Conservation (phyloP, 192 early-diverging fungal species). For the Linderina pennispora region DNA sequence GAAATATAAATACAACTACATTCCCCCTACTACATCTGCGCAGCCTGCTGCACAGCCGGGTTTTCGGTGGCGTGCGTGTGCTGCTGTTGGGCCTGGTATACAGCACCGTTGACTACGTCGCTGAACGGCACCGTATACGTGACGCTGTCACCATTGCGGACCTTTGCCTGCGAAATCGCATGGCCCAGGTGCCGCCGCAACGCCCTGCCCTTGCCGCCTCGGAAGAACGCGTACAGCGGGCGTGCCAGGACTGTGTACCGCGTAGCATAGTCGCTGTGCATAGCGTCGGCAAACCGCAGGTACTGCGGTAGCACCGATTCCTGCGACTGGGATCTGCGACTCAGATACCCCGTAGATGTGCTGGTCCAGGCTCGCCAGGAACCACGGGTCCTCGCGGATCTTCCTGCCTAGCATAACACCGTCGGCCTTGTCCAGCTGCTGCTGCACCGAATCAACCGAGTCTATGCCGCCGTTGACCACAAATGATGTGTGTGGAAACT, state of each 20-base stretch:
- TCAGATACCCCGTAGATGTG: constrained; percentile 18
- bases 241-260: constrained; percentile 35
- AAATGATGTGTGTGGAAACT: constrained; percentile 52
- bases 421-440: constrained; percentile 47
- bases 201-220: constrained; percentile 21
- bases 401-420: constrained; percentile 71
- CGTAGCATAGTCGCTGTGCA: constrained; percentile 11
- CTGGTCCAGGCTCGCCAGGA: constrained; percentile 53
- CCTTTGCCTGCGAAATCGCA: constrained; percentile 1
- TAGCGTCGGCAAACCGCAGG: constrained; percentile 19
- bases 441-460: constrained; percentile 38
- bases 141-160: background rate
- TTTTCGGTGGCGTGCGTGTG: background rate
- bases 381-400: constrained; percentile 62
- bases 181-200: constrained; percentile 17
- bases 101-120: constrained; percentile 1
- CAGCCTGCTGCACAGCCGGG: background rate
- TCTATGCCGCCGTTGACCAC: constrained; percentile 65
- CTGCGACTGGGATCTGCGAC: constrained; percentile 1
- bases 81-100: constrained; percentile 1
- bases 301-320: constrained; percentile 18
- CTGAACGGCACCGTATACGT: constrained; percentile 4
- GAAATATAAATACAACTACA: background rate
- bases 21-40: too few relatives aligned
- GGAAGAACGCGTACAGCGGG: constrained; percentile 31